Evolutionary conservation across 352 stramenopile species (phyloP), one percentile per base, ranked within the genome.

Genomic region (Pythium sukuiense): DNA sequence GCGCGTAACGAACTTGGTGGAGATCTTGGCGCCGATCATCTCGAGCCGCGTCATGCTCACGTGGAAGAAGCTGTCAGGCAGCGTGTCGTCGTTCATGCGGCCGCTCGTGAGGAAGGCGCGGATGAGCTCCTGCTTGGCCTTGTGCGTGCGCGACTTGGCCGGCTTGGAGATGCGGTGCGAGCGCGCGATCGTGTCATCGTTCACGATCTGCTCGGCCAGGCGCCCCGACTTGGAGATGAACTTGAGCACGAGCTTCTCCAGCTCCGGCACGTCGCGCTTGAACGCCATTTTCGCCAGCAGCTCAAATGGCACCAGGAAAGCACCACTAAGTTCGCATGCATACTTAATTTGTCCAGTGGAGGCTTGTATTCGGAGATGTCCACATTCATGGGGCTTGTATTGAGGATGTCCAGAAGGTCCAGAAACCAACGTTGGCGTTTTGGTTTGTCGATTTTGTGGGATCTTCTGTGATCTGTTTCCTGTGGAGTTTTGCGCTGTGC

Each of bases 211-310:
- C 30, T 76, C 67, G 54, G 79, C 65, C 41, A 88, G 73, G 12
- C 85, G 76, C 58, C 76, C 84, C 24, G 86, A 83, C 83, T 96
- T 96, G 80, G 86, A 80, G 63, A 96, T 87, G 69, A 83, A 92
- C 82, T 96, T 96, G 75, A 96, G 80, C 80, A 96, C 83, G 73
- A 95, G 76, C 72, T 90, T 84, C 57, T 95, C 86, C 57, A 96
- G 83, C 72, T 77, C 61, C 59, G 76, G 70, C 65, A 96, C 88
- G 11, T 96, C 86, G 26, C 88, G 86, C 33, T 83, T 84, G 82
- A 96, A 96, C 77, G 88, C 88, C 88, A 96, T 96, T 29, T 30
- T 63, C 39, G 8, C 30, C 18, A 30, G 18, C n/a, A 52, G 45
- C 45, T 52, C 16, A 8, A 14, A 57, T 56, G 30, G 59, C 30